Evolutionary conservation across 2,329 filamentous ascomycete genomes (phyloP), one percentile per base, ranked within the genome.

Genomic region (Cladorrhinum sp.): DNA sequence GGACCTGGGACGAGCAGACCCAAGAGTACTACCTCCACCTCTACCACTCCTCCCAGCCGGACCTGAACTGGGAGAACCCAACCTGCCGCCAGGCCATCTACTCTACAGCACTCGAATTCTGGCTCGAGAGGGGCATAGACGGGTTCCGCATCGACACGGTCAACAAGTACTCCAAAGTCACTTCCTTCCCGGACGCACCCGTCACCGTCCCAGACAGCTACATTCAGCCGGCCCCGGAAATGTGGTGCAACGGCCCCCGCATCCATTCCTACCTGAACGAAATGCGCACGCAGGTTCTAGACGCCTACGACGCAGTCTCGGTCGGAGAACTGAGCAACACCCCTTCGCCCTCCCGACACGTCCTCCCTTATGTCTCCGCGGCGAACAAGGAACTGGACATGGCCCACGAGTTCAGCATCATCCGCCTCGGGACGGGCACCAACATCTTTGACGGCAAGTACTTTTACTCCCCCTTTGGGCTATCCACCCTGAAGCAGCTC

Each of bases 61-160:
- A 68, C 32, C 62, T 68, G 18, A 68, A 68, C 60, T 68, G 66
- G 90, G 89, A 93, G 68, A 89, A 88, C 60, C 78, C 80, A 0
- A 84, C 82, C 3, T 84, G 88, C 0, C 82, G 90, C 13, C 76
- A 82, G 48, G 90, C 89, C 2, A 85, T 93, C 3, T 90, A 92
- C 71, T 80, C 87, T 27, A 81, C 83, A 16, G 81, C 88, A 4
- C 89, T 93, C 83, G 81, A 83, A 27, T 95, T 93, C 71, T 95
- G 91, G 91, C 81, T 95, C 0, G 78, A 90, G 53, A 83, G 84
- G 29, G 90, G 90, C 2, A 86, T 90, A 0, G 84, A 88, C 51
- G 88, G 88, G 2, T 91, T 91, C 77, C 81, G 88, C n/a, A 82
- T 91, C 73, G 88, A 91, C 68, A 87, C 88, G 0, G 87, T 91